Conservation (phyloP, 2,329 filamentous ascomycete species). For the Chaetomium globosum region DNA sequence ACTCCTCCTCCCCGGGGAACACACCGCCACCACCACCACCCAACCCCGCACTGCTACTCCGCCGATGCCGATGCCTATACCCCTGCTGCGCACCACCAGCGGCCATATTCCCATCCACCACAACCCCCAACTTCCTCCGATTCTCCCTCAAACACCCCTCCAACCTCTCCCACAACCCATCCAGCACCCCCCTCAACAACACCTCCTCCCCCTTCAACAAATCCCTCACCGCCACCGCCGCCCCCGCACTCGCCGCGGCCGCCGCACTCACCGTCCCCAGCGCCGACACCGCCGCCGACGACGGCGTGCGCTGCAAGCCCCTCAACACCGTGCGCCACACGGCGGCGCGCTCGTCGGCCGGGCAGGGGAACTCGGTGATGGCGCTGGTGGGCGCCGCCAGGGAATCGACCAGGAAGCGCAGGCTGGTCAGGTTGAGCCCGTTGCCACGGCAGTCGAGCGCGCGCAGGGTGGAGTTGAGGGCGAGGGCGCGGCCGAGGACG, state of each 20-base stretch:
- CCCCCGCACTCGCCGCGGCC: background rate
- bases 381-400: slow-evolving; percentile 46
- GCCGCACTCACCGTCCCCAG: slow-evolving; percentile 11
- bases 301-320: slow-evolving; percentile 28
- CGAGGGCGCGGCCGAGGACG: slow-evolving; percentile 52
- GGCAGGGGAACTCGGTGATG: slow-evolving; percentile 49
- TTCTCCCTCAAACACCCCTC: slow-evolving; percentile 8
- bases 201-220: slow-evolving; percentile 23
- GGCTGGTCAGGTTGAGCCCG: slow-evolving; percentile 56
- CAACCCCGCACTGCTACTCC: slow-evolving; percentile 12
- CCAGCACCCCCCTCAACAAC: slow-evolving; percentile 18
- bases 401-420: slow-evolving; percentile 51
- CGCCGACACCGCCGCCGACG: slow-evolving; percentile 14
- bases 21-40: background rate
- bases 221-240: slow-evolving; percentile 8
- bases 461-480: slow-evolving; percentile 52
- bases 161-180: slow-evolving; percentile 9
- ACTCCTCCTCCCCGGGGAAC: slow-evolving; percentile 14
- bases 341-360: slow-evolving; percentile 37
- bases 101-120: background rate
- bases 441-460: slow-evolving; percentile 60
- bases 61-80: background rate
- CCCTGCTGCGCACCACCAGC: background rate
- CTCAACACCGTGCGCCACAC: slow-evolving; percentile 35
- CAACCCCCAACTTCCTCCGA: background rate